phyloP scores from a whole-genome alignment of 2,329 filamentous ascomycete species.

The Fusarium nanum region DNA sequence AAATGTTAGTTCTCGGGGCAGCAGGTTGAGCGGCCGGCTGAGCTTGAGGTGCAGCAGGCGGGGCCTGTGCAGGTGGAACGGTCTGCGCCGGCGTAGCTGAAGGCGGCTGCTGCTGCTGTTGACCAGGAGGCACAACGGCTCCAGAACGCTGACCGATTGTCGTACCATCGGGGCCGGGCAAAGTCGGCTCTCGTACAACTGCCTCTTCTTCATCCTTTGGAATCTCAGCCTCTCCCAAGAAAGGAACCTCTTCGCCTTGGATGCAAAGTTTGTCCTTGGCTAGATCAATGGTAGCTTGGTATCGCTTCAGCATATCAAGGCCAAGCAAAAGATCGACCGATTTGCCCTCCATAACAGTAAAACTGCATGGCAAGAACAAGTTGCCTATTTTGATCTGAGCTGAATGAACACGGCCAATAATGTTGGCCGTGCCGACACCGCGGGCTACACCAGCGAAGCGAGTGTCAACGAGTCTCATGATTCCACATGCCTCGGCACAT shows the following conservation, averaged over 20 bases:
- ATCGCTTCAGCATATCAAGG: conserved; percentile 95
- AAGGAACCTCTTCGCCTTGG: conserved; percentile 86
- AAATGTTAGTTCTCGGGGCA: conserved; percentile 53
- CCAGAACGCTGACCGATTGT: conserved; percentile 87
- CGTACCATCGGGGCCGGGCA: conserved; percentile 88
- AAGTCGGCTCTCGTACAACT: conserved; percentile 81
- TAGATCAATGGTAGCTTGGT: conserved; percentile 93
- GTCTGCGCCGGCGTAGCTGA: conserved; percentile 36
- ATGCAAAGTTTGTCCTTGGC: conserved; percentile 87
- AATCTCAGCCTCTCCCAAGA: conserved; percentile 92
- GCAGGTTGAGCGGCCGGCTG: conserved; percentile 45
- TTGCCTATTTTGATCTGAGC: conserved; percentile 94
- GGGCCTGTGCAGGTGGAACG: conserved; percentile 44
- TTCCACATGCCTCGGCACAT: conserved; percentile 91
- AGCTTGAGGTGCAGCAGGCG: conserved; percentile 45
- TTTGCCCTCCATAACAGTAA: conserved; percentile 99
- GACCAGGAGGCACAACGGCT: conserved; percentile 65
- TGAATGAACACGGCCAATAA: conserved; percentile 93
- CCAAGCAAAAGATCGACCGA: conserved; percentile 93
- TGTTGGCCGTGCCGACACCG: conserved; percentile 93
- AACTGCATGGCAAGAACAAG: conserved; percentile 89
- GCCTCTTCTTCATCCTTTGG: conserved; percentile 85
- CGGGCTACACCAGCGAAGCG: conserved; percentile 92
- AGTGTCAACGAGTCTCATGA: conserved; percentile 94
- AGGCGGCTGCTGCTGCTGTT: conserved; percentile 33